A percentile compares a stretch with the other conserved stretches of the same genome.
These are phyloP conservation scores for Septoria linicola DNA, from an alignment of 2,329 filamentous ascomycete species.

Conservation along the genomic window DNA sequence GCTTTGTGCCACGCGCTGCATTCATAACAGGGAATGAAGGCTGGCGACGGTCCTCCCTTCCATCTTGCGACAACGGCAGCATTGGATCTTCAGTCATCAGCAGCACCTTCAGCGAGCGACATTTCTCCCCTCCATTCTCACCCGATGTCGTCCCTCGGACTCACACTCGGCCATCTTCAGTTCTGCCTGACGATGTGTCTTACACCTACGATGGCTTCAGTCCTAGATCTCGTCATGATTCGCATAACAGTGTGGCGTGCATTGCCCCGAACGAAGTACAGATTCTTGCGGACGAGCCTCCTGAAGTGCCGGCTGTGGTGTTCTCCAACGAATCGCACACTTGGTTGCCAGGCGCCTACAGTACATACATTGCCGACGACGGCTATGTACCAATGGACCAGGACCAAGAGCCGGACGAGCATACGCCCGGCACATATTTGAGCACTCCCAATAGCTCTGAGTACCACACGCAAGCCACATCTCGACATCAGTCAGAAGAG, in stretches of 20 bases:
- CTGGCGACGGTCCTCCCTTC: conserved; percentile 7
- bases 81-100: conserved; percentile 13
- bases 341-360: not conserved
- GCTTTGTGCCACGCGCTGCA: not conserved
- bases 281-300: conserved; percentile 23
- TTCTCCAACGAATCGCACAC: conserved; percentile 15
- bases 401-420: conserved; percentile 2
- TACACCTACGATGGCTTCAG: conserved; percentile 9
- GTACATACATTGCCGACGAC: conserved; percentile 21
- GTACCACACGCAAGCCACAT: not conserved
- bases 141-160: not conserved
- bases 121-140: conserved; percentile 9
- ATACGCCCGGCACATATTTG: conserved; percentile 3
- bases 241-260: conserved; percentile 6
- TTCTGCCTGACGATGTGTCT: not conserved
- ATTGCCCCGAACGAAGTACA: conserved; percentile 32
- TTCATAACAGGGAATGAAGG: not conserved
- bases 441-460: conserved; percentile 8
- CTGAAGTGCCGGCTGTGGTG: conserved; percentile 1
- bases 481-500: conserved; percentile 9
- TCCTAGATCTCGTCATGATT: not conserved
- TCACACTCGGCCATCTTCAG: not conserved
- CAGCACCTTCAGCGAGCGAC: conserved; percentile 12
- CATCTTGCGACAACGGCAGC: conserved; percentile 14
- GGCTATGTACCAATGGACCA: conserved; percentile 28